Conservation (phyloP, 176 grass and related monocot genomes). For the Aegilops tauschii region DNA sequence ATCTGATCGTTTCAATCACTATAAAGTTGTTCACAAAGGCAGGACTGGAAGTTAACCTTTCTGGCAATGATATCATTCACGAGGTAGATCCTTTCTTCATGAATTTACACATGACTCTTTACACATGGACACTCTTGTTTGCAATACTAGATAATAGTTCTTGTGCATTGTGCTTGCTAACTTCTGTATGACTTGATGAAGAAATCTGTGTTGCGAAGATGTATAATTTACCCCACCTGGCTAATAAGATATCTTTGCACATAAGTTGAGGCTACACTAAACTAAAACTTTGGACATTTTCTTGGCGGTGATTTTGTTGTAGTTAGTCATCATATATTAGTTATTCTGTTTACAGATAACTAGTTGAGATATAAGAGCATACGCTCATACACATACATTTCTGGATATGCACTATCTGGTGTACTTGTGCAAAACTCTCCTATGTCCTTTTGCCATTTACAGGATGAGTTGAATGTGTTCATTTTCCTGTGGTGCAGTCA, state of each 20-base stretch:
- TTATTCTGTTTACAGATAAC: not conserved
- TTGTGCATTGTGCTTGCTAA: slow-evolving; percentile 26
- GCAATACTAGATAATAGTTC: not conserved
- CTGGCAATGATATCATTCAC: slow-evolving; percentile 11
- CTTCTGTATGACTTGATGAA: not conserved
- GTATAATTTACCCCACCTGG: not conserved
- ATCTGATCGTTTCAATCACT: slow-evolving; percentile 35
- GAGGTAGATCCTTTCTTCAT: slow-evolving; percentile 26
- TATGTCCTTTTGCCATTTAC: slow-evolving; percentile 12
- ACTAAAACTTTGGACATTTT: slow-evolving; percentile 13
- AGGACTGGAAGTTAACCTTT: slow-evolving; percentile 31
- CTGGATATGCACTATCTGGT: not conserved
- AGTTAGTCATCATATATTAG: not conserved
- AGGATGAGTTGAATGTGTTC: not conserved
- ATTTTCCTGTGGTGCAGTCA: not conserved
- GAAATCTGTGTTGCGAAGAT: slow-evolving; percentile 7
- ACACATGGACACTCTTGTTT: slow-evolving; percentile 20
- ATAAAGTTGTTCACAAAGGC: slow-evolving; percentile 35
- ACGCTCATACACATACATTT: not conserved
- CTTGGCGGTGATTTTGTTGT: slow-evolving; percentile 3
- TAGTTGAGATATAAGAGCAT: slow-evolving; percentile 9
- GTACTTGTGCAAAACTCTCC: not conserved
- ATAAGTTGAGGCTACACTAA: slow-evolving; percentile 1
- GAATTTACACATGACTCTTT: slow-evolving; percentile 18
- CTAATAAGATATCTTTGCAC: not conserved